Evolutionary conservation across 2,329 filamentous ascomycete genomes (phyloP).

Genomic region (Polytolypa hystricis): DNA sequence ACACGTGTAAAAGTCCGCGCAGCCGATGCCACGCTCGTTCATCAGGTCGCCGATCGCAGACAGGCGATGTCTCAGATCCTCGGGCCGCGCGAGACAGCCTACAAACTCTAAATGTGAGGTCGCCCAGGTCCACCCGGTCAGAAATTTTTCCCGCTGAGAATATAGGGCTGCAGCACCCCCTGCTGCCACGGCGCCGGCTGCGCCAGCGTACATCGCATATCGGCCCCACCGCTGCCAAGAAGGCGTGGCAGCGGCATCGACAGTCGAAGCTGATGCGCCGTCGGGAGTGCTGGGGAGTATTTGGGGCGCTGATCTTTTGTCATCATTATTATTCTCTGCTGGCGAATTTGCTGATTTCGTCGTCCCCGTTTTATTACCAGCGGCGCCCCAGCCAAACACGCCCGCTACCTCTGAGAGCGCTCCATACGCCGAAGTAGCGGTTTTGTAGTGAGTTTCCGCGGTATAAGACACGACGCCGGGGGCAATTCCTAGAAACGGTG

Average conservation of each 20-base stretch:
- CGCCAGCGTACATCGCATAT: slow-evolving; percentile 75
- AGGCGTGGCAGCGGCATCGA: slow-evolving; percentile 36
- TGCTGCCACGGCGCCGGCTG: slow-evolving; percentile 65
- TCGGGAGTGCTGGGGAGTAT: slow-evolving; percentile 23
- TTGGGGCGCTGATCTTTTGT: slow-evolving; percentile 15
- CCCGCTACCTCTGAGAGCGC: slow-evolving; percentile 53
- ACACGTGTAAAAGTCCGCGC: slow-evolving; percentile 76
- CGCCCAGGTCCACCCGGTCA: slow-evolving; percentile 67
- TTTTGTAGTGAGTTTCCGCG: slow-evolving; percentile 76
- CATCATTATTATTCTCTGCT: slow-evolving; percentile 15
- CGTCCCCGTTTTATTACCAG: slow-evolving; percentile 9
- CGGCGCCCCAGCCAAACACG: slow-evolving; percentile 51
- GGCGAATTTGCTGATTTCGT: slow-evolving; percentile 19
- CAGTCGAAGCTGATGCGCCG: slow-evolving; percentile 25
- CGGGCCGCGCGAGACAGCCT: slow-evolving; percentile 71
- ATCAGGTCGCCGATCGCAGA: slow-evolving; percentile 55
- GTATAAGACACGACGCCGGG: slow-evolving; percentile 41
- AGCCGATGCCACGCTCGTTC: slow-evolving; percentile 58
- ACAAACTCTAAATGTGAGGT: slow-evolving; percentile 89
- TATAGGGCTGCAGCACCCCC: slow-evolving; percentile 80
- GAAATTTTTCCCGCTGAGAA: slow-evolving; percentile 69
- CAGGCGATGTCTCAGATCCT: slow-evolving; percentile 68
- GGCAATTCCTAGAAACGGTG: slow-evolving; percentile 57
- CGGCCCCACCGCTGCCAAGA: slow-evolving; percentile 73
- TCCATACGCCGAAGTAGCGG: slow-evolving; percentile 59